phyloP scores from a whole-genome alignment of 2,329 filamentous ascomycete species.

The Waltergamsia citrina region DNA sequence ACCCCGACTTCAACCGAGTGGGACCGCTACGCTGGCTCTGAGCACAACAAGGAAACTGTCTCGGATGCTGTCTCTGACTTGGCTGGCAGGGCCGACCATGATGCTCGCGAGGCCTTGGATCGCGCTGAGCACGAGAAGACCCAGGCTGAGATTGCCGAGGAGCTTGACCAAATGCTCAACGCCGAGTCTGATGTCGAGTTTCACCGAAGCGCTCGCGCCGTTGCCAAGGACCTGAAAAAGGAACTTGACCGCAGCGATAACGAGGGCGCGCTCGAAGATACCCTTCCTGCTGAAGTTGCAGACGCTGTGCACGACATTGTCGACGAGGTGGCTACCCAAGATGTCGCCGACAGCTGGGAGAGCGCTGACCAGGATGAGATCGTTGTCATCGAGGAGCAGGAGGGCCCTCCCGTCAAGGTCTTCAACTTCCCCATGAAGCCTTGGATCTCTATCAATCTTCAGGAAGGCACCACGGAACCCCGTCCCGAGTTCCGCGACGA shows the following conservation, averaged over 20 bases:
- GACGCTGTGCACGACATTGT: conserved; percentile 38
- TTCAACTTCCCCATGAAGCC: conserved; percentile 96
- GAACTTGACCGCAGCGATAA: conserved; percentile 46
- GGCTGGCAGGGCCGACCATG: conserved; percentile 39
- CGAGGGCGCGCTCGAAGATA: conserved; percentile 41
- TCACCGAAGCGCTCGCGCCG: conserved; percentile 34
- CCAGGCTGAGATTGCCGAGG: conserved; percentile 35
- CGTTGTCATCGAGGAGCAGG: conserved; percentile 56
- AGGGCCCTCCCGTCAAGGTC: conserved; percentile 60
- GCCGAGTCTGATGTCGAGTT: conserved; percentile 45
- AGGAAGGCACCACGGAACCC: conserved; percentile 42
- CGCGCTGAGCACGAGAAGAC: conserved; percentile 40
- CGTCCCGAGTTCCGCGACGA: conserved; percentile 64
- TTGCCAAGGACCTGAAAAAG: conserved; percentile 39
- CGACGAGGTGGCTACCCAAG: conserved; percentile 32
- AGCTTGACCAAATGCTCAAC: conserved; percentile 38
- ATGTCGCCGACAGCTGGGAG: conserved; percentile 81
- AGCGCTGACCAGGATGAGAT: conserved; percentile 68
- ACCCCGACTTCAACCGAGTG: conserved; percentile 20
- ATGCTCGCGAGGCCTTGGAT: conserved; percentile 57
- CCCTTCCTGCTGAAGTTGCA: conserved; percentile 24
- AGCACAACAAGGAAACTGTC: conserved; percentile 62
- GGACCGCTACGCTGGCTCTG: conserved; percentile 19
- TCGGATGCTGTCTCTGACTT: conserved; percentile 60
- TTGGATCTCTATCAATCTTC: conserved; percentile 81